These are phyloP conservation scores for Blastomyces gilchristii DNA, from an alignment of 2,329 filamentous ascomycete species.

Conservation along the genomic window DNA sequence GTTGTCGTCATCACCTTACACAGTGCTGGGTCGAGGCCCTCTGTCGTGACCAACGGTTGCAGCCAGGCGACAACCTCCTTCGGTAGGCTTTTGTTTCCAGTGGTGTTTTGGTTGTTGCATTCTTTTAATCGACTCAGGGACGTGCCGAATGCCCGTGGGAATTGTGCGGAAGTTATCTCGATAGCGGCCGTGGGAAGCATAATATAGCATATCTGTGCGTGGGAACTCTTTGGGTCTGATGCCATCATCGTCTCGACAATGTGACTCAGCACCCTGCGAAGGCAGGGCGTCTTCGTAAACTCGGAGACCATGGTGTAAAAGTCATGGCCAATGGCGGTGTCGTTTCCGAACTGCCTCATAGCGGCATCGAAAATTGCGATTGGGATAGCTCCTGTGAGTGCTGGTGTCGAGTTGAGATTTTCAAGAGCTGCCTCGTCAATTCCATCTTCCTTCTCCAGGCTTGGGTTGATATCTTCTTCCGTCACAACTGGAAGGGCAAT, in stretches of 20 bases:
- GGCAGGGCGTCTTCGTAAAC: conserved; percentile 57
- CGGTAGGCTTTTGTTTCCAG: conserved; percentile 29
- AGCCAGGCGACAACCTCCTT: conserved; percentile 42
- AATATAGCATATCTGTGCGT: conserved; percentile 60
- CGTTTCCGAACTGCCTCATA: conserved; percentile 64
- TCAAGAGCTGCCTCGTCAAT: conserved; percentile 49
- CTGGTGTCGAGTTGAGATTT: conserved; percentile 60
- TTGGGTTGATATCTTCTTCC: conserved; percentile 51
- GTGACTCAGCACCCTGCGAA: conserved; percentile 59
- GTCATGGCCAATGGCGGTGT: conserved; percentile 53
- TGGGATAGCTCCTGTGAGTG: conserved; percentile 85
- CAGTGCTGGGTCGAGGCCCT: conserved; percentile 44
- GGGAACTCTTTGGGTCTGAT: conserved; percentile 49
- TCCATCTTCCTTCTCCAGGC: conserved; percentile 42
- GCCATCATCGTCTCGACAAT: conserved; percentile 55
- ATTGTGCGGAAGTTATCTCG: conserved; percentile 53
- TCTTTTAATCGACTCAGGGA: conserved; percentile 54
- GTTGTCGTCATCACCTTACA: conserved; percentile 41
- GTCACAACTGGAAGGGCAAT: conserved; percentile 50
- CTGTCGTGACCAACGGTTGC: conserved; percentile 34
- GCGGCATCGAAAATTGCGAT: conserved; percentile 83
- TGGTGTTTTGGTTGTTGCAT: conserved; percentile 31
- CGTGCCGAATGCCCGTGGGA: conserved; percentile 59
- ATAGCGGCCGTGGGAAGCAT: conserved; percentile 60
- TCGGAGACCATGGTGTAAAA: conserved; percentile 73